Conservation (phyloP, 140 eudicot species). For the Erigeron philadelphicus region DNA sequence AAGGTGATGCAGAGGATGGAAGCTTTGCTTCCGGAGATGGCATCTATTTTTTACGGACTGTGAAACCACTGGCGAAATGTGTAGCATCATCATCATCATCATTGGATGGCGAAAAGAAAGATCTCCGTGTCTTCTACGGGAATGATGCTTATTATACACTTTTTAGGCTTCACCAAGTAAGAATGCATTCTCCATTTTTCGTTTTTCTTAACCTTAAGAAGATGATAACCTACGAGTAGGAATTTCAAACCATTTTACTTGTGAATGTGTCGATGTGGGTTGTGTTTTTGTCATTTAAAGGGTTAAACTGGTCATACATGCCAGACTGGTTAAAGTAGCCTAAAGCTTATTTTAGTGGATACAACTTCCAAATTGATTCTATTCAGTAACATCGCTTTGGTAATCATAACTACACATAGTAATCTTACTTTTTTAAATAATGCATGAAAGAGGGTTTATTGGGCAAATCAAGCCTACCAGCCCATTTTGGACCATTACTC, state of each 20-base stretch:
- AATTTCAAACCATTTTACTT: background rate
- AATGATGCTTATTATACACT: slow-evolving; percentile 77
- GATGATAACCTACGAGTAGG: background rate
- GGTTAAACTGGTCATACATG: background rate
- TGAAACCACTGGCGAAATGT: slow-evolving; percentile 73
- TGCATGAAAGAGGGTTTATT: background rate
- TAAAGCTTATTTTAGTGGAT: background rate
- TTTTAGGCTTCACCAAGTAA: slow-evolving; percentile 91
- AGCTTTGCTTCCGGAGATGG: slow-evolving; percentile 50
- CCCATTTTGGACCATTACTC: background rate
- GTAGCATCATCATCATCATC: slow-evolving; percentile 46
- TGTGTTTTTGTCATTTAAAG: background rate
- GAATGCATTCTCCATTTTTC: slow-evolving; percentile 15
- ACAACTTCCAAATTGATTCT: no score
- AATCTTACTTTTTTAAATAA: background rate
- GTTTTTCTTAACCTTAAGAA: background rate
- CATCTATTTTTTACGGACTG: slow-evolving; percentile 36
- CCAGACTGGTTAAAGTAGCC: background rate
- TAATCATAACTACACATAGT: no score
- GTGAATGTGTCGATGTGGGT: background rate
- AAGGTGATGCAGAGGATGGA: slow-evolving; percentile 69
- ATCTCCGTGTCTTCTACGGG: slow-evolving; percentile 63
- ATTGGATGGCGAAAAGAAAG: slow-evolving; percentile 39
- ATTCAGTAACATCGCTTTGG: no score
- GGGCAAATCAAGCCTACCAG: background rate